Base-by-base conservation (phyloP, 371 early-diverging fungal species). In the Rhizopus sp. region DNA sequence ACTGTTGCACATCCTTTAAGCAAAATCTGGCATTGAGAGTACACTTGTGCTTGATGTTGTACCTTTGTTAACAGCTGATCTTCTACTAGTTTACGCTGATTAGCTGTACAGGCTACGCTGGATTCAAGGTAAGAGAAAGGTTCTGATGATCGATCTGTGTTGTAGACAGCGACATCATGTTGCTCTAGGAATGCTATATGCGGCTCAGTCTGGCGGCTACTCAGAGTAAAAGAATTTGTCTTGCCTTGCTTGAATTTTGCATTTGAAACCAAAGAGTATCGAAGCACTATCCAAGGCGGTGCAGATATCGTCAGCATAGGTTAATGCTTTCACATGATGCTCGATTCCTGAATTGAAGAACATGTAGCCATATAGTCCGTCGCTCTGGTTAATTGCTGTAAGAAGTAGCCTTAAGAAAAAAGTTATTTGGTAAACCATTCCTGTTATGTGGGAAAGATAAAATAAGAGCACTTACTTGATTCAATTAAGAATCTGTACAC, bases 101-200 rank as follows among this genome's bases (percentile, higher is more conserved):
- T 23, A 1, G 29, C 6, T 16, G 50, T 53, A 31, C 33, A 33
- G 0, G 40, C 13, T 42, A 47, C 32, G 9, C 48, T 17, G 17
- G 17, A 53, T 1, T 49, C 49, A 15, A 60, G 32, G 30, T 53
- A 60, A n/a, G 41, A 49, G 31, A 60, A 54, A 32, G 50, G 34
- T n/a, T 5, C 35, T 13, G 33, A 5, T 8, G 44, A 46, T 1
- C n/a, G 2, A 3, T 44, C 3, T 10, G n/a, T 4, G 29, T 45
- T 13, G 32, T 35, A 45, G 0, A n/a, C 35, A 2, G 1, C 2
- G 5, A 39, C 29, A 30, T 52, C 10, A 10, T 52, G 13, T 16
- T 7, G 4, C 6, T 52, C 8, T 10, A 52, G 23, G 1, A 37
- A 17, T 2, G 0, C 5, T 23, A 23, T 16, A 23, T 39, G 39